Percentiles rank a stretch among this genome's conserved stretches.
Evolutionary conservation across 2,329 filamentous ascomycete species (phyloP).

Genomic region (Penicillium sp.): DNA sequence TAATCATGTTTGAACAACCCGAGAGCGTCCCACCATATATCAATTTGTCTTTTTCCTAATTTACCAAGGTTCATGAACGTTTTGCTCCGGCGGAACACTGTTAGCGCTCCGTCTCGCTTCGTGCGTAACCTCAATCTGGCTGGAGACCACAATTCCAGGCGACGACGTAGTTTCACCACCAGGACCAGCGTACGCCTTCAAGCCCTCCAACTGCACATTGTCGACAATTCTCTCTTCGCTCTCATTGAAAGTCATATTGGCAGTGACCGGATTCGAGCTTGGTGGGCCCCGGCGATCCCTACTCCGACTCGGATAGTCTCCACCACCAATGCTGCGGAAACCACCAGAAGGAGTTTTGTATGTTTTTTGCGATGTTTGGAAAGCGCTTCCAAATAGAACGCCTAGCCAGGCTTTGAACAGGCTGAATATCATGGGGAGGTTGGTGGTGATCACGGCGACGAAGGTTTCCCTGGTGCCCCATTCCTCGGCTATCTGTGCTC

Average conservation of each 20-base stretch:
- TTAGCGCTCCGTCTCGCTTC: background rate
- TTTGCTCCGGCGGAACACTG: background rate
- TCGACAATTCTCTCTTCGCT: slow-evolving; percentile 51
- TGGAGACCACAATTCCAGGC: background rate
- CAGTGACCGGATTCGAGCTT: slow-evolving; percentile 39
- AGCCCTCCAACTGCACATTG: slow-evolving; percentile 44
- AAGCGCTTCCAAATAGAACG: slow-evolving; percentile 37
- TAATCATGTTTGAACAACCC: too few relatives aligned
- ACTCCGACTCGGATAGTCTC: slow-evolving; percentile 28
- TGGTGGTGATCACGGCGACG: slow-evolving; percentile 41
- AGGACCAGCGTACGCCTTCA: slow-evolving; percentile 24
- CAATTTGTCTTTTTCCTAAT: background rate
- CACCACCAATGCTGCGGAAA: slow-evolving; percentile 23
- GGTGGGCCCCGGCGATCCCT: slow-evolving; percentile 35
- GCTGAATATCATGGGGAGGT: slow-evolving; percentile 44
- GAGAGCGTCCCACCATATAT: too few relatives aligned
- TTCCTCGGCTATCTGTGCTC: slow-evolving; percentile 35
- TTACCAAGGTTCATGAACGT: background rate
- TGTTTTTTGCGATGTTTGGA: slow-evolving; percentile 42
- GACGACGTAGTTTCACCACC: background rate
- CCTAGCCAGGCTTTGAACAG: slow-evolving; percentile 45
- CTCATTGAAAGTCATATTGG: slow-evolving; percentile 42
- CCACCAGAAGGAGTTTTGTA: slow-evolving; percentile 43
- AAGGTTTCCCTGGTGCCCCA: slow-evolving; percentile 46
- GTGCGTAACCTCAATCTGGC: background rate